Conservation (phyloP, 2,329 filamentous ascomycete genomes). For the Tolypocladium guangdongense region DNA sequence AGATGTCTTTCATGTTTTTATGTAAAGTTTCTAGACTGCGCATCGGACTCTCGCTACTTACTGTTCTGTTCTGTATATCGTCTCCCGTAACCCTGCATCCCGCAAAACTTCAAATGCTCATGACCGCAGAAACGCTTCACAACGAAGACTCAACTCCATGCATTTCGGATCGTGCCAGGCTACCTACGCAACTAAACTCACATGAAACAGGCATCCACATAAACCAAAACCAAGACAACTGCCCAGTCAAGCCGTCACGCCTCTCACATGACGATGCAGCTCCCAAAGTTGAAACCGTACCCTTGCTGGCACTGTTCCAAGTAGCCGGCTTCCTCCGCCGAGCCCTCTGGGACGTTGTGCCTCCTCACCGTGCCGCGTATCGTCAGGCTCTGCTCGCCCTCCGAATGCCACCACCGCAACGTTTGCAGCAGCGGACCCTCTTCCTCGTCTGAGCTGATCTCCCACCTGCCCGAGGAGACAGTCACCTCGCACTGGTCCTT, state of each 20-base stretch:
- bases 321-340: constrained; percentile 66
- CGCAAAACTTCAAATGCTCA: neutral
- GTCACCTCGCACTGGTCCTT: constrained; percentile 59
- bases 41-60: neutral
- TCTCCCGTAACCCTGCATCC: neutral
- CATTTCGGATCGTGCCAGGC: neutral
- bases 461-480: constrained; percentile 82
- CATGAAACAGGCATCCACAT: neutral
- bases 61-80: neutral
- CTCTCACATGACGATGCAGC: constrained; percentile 41
- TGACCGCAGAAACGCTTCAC: neutral
- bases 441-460: constrained; percentile 63
- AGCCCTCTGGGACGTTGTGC: constrained; percentile 43
- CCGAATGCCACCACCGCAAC: constrained; percentile 86
- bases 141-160: neutral
- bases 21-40: neutral
- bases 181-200: neutral
- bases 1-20: neutral
- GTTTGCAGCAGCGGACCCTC: constrained; percentile 61
- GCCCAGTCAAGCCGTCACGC: neutral
- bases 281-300: constrained; percentile 31
- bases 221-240: neutral
- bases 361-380: constrained; percentile 63
- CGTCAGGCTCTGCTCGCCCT: constrained; percentile 70
- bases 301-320: constrained; percentile 54